Percentiles rank a stretch among this genome's conserved stretches.
Evolutionary conservation across 2,329 filamentous ascomycete species (phyloP).

Genomic region (Corinectria fuckeliana): DNA sequence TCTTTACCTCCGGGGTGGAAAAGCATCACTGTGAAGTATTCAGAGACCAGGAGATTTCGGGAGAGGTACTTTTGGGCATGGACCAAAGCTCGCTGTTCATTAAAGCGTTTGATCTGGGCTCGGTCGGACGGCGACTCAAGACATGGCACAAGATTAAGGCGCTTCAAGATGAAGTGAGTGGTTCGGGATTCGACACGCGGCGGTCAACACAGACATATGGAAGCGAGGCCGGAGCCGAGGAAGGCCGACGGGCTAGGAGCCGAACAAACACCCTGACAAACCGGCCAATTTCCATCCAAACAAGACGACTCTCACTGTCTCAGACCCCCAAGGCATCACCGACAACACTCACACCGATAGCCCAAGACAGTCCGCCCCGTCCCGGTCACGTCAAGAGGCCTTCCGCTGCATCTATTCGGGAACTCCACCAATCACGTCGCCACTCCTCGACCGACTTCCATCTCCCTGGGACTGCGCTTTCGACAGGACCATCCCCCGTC

Average conservation of each 20-base stretch:
- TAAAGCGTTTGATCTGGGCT: slow-evolving; percentile 92
- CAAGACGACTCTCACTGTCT: slow-evolving; percentile 55
- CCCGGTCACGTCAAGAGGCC: slow-evolving; percentile 64
- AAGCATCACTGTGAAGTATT: slow-evolving; percentile 93
- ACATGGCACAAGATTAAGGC: slow-evolving; percentile 97
- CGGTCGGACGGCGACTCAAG: slow-evolving; percentile 86
- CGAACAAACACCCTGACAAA: slow-evolving; percentile 65
- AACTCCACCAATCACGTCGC: slow-evolving; percentile 82
- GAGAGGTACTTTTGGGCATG: slow-evolving; percentile 92
- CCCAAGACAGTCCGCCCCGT: slow-evolving; percentile 55
- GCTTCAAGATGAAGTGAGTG: slow-evolving; percentile 84
- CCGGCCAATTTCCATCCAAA: slow-evolving; percentile 54
- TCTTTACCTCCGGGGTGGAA: slow-evolving; percentile 86
- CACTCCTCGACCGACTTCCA: slow-evolving; percentile 86
- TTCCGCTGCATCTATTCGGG: slow-evolving; percentile 82
- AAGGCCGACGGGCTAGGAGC: slow-evolving; percentile 57
- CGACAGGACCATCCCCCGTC: slow-evolving; percentile 33
- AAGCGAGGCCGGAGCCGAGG: slow-evolving; percentile 65
- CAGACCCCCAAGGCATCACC: slow-evolving; percentile 59
- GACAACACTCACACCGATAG: slow-evolving; percentile 48
- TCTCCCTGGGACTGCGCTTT: slow-evolving; percentile 38
- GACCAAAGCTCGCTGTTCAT: slow-evolving; percentile 94
- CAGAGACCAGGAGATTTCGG: slow-evolving; percentile 92
- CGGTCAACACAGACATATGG: slow-evolving; percentile 64
- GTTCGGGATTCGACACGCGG: slow-evolving; percentile 49